A percentile compares a stretch with the other conserved stretches of the same genome.
These are phyloP conservation scores for Ophiostoma populinum DNA, from an alignment of 2,329 filamentous ascomycete species.

Conservation along the genomic window DNA sequence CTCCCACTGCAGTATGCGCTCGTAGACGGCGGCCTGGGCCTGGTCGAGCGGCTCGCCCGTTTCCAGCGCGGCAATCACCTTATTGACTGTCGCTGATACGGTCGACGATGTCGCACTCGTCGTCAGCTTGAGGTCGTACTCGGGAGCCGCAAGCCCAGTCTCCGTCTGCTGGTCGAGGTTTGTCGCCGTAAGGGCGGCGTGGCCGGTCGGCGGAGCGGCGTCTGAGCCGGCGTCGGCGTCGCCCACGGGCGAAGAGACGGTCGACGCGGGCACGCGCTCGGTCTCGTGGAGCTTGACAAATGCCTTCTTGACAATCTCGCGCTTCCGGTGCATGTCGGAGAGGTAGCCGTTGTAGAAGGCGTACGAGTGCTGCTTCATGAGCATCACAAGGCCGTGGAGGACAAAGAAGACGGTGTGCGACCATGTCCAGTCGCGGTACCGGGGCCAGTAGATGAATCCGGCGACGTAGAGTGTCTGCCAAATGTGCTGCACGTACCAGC, in stretches of 20 bases:
- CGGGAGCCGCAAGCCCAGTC: too few relatives aligned
- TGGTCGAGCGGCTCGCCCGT: constrained; percentile 40
- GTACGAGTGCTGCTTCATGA: constrained; percentile 76
- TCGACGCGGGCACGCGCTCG: too few relatives aligned
- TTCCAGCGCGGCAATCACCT: constrained; percentile 44
- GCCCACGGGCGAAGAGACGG: too few relatives aligned
- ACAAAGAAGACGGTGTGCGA: constrained; percentile 67
- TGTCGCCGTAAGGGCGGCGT: too few relatives aligned
- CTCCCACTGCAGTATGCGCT: constrained; percentile 48
- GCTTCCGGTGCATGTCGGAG: constrained; percentile 39
- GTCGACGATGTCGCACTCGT: too few relatives aligned
- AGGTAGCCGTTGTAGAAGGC: constrained; percentile 64
- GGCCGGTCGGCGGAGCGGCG: too few relatives aligned
- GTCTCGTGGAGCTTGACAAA: constrained; percentile 24
- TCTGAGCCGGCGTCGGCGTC: not conserved
- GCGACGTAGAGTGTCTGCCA: constrained; percentile 53
- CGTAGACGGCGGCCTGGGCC: constrained; percentile 46
- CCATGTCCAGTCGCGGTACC: constrained; percentile 64
- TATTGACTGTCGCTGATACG: constrained; percentile 31
- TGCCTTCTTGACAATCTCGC: constrained; percentile 25
- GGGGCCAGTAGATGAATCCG: constrained; percentile 45
- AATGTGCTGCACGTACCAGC: constrained; percentile 59
- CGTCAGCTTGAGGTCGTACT: too few relatives aligned
- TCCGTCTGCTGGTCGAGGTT: not conserved
- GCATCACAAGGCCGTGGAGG: constrained; percentile 54